These are phyloP conservation scores for Solanum raphanifolium DNA, from an alignment of 257 asterid species.

Conservation along the genomic window DNA sequence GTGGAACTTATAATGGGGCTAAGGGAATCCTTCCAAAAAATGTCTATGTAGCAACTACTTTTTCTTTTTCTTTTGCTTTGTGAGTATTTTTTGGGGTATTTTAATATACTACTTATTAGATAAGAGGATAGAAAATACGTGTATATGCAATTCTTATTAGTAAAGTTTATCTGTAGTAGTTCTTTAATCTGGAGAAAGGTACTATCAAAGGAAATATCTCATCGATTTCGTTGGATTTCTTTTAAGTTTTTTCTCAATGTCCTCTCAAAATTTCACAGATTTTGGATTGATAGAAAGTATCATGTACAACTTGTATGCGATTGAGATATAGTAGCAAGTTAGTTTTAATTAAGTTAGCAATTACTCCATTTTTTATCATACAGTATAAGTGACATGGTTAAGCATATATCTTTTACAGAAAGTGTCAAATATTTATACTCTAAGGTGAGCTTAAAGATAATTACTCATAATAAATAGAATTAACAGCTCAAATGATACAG, in stretches of 20 bases:
- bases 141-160: background rate
- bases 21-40: constrained; percentile 11
- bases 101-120: background rate
- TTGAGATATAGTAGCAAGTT: background rate
- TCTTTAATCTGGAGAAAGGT: background rate
- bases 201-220: background rate
- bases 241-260: background rate
- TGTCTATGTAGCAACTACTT: background rate
- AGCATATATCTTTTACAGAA: background rate
- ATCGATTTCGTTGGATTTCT: background rate
- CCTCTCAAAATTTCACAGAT: background rate
- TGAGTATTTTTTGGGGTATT: background rate
- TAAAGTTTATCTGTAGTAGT: background rate
- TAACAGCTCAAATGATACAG: background rate
- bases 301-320: background rate
- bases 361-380: background rate
- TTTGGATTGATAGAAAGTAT: background rate
- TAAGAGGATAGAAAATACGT: background rate
- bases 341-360: background rate
- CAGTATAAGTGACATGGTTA: background rate
- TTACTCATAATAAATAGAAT: background rate
- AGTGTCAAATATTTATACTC: background rate
- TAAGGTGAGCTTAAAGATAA: background rate
- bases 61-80: background rate
- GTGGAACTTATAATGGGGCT: constrained; percentile 7